Percentiles rank a stretch among this genome's conserved stretches.
Conservation (phyloP, 371 early-diverging fungal species). For the Mucor irregularis region DNA sequence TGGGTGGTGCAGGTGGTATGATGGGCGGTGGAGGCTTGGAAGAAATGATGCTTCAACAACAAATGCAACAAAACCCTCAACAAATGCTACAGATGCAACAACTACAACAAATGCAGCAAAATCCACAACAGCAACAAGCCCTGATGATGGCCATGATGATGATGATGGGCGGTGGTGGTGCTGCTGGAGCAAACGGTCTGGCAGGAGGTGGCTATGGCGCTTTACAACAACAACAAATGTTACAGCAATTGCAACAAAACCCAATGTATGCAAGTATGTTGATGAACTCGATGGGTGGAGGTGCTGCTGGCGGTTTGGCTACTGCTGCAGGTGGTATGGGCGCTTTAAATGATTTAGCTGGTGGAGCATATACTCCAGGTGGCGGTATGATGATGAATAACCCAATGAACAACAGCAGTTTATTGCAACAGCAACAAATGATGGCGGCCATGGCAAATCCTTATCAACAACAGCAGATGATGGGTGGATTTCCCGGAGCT, state of each 20-base stretch:
- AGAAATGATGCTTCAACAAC: neutral
- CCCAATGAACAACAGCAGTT: neutral
- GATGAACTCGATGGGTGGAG: too few relatives aligned
- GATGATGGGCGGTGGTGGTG: neutral
- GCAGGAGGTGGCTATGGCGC: neutral
- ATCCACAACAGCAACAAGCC: constrained; percentile 18
- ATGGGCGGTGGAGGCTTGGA: constrained; percentile 1
- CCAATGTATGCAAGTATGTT: constrained; percentile 6
- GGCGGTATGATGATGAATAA: neutral
- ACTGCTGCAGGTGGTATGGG: neutral
- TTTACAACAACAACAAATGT: neutral
- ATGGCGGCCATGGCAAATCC: constrained; percentile 3
- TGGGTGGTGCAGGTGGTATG: neutral
- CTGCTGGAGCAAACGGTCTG: neutral
- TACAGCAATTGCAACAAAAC: neutral
- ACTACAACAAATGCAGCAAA: constrained; percentile 9
- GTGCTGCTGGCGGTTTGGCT: neutral
- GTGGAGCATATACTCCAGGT: neutral
- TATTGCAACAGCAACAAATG: constrained; percentile 5
- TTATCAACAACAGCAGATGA: constrained; percentile 9
- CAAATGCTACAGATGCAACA: constrained; percentile 10
- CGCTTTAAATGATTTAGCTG: neutral
- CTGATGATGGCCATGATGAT: constrained; percentile 15
- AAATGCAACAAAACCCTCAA: constrained; percentile 6
- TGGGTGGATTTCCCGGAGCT: constrained; percentile 3